These are phyloP conservation scores for Pseudozyma thailandica DNA, from an alignment of 1,284 basidiomycete species.

Conservation along the genomic window DNA sequence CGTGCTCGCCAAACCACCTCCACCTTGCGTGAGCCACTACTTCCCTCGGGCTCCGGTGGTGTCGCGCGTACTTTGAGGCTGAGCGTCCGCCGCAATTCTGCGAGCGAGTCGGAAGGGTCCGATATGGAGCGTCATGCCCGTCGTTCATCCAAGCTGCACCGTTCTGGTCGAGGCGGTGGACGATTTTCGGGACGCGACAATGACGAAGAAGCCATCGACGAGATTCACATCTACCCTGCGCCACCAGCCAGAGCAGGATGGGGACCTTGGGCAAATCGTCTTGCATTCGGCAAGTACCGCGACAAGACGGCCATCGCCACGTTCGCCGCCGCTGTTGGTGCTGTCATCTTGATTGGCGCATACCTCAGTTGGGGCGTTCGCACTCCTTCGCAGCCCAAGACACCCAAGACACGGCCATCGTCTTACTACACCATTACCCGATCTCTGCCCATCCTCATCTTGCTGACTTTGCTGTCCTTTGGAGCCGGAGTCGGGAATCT, in stretches of 20 bases:
- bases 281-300: constrained; percentile 54
- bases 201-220: constrained; percentile 23
- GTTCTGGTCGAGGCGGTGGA: constrained; percentile 2
- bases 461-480: constrained; percentile 81
- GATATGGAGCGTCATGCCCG: constrained; percentile 8
- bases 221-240: constrained; percentile 45
- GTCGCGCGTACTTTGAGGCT: constrained; percentile 20
- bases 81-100: constrained; percentile 17
- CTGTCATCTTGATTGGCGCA: constrained; percentile 45
- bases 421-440: constrained; percentile 74
- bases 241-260: constrained; percentile 45
- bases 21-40: constrained; percentile 44
- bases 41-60: constrained; percentile 34
- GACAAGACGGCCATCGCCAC: constrained; percentile 56
- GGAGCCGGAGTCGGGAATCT: constrained; percentile 78
- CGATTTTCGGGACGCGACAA: constrained; percentile 1
- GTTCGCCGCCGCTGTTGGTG: constrained; percentile 40
- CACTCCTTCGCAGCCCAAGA: constrained; percentile 40
- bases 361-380: constrained; percentile 40
- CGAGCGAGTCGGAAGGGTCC: constrained; percentile 22
- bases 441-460: constrained; percentile 83
- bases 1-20: constrained; percentile 46
- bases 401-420: constrained; percentile 56
- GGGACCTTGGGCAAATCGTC: constrained; percentile 53
- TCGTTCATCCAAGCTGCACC: constrained; percentile 10